phyloP scores from a whole-genome alignment of 2,329 filamentous ascomycete genomes.

The Parascedosporium putredinis region DNA sequence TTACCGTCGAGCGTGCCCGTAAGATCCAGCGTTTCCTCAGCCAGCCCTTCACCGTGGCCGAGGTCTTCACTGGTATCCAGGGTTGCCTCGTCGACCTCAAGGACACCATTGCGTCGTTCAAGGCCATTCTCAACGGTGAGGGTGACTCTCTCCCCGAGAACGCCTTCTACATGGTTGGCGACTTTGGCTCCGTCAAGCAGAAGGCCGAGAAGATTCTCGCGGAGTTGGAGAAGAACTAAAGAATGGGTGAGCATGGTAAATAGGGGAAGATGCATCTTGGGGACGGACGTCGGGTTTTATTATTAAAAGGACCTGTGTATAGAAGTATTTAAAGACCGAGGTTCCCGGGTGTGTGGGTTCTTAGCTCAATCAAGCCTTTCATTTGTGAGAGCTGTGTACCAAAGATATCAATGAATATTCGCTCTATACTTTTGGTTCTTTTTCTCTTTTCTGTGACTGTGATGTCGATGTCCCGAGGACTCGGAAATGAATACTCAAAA shows the following conservation, averaged over 20 bases:
- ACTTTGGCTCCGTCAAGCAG: constrained; percentile 80
- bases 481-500: too few species aligned
- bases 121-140: constrained; percentile 91
- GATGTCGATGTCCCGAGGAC: background rate
- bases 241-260: constrained; percentile 10
- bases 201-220: constrained; percentile 99
- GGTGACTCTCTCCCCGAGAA: constrained; percentile 91
- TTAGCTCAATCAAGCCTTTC: constrained; percentile 42
- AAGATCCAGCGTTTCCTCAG: constrained; percentile 99
- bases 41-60: constrained; percentile 89
- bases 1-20: constrained; percentile 99
- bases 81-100: constrained; percentile 95
- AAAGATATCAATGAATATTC: constrained; percentile 40
- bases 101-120: constrained; percentile 96
- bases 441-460: background rate
- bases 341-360: constrained; percentile 28
- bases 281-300: constrained; percentile 19
- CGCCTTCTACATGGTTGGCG: constrained; percentile 96
- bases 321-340: constrained; percentile 39
- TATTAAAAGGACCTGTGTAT: constrained; percentile 38
- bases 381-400: constrained; percentile 52
- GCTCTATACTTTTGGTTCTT: background rate
- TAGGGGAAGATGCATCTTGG: constrained; percentile 13
- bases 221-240: constrained; percentile 64
- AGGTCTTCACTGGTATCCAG: constrained; percentile 87